Evolutionary conservation across 441 rosid species (phyloP).

Genomic region (Rhodomyrtus psidioides): DNA sequence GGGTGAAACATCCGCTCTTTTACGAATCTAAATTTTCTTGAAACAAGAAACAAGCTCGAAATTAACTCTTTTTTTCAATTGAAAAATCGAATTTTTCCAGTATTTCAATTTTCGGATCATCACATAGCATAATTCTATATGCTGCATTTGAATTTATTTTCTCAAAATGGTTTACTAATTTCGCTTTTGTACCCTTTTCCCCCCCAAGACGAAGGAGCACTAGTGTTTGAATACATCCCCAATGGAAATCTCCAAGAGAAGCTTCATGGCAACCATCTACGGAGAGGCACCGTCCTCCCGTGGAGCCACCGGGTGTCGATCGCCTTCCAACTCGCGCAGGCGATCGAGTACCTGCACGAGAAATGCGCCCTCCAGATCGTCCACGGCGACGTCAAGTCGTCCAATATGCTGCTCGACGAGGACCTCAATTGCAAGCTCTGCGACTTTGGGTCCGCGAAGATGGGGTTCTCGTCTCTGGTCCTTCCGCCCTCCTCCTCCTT

Average conservation of each 20-base stretch:
- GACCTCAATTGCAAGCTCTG: conserved; percentile 63
- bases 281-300: conserved; percentile 17
- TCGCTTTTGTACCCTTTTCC: not conserved
- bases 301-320: conserved; percentile 56
- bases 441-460: conserved; percentile 76
- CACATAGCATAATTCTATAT: no score
- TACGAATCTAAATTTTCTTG: not conserved
- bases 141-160: no score
- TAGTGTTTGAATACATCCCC: conserved; percentile 56
- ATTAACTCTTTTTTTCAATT: not conserved
- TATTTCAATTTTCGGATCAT: not conserved
- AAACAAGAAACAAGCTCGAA: not conserved
- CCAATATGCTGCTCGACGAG: conserved; percentile 72
- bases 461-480: conserved; percentile 69
- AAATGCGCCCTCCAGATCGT: conserved; percentile 58
- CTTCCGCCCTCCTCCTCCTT: conserved; percentile 24
- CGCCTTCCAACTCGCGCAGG: conserved; percentile 59
- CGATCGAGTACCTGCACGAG: conserved; percentile 70
- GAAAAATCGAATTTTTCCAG: not conserved
- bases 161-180: not conserved
- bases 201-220: conserved; percentile 51
- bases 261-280: conserved; percentile 25
- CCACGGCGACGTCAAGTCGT: conserved; percentile 75
- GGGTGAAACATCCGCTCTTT: not conserved
- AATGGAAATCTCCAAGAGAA: conserved; percentile 65